phyloP scores from a whole-genome alignment of 805 yeast genomes.

The Yamadazyma scolyti region DNA sequence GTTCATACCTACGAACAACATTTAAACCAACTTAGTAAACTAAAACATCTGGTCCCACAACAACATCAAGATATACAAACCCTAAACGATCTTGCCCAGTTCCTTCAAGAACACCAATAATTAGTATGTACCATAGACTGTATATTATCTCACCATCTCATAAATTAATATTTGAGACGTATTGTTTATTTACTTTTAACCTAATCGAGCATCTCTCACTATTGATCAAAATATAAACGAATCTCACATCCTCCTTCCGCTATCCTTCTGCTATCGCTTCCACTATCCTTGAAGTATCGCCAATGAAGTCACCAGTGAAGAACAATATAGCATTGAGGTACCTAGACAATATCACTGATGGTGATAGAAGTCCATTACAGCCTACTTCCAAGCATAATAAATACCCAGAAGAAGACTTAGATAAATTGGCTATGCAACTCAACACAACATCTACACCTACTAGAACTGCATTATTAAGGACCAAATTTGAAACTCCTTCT shows the following conservation, averaged over 20 bases:
- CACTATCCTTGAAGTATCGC: no score
- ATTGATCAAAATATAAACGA: no score
- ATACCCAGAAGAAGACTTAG: slow-evolving; percentile 30
- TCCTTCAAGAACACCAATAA: no score
- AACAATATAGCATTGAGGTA: slow-evolving; percentile 32
- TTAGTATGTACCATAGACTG: no score
- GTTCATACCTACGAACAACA: slow-evolving; percentile 23
- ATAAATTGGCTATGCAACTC: slow-evolving; percentile 35
- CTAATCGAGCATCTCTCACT: no score
- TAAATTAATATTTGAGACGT: no score
- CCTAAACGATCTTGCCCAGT: slow-evolving; percentile 25
- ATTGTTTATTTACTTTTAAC: no score
- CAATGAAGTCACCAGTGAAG: slow-evolving; percentile 7
- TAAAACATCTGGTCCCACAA: slow-evolving; percentile 35
- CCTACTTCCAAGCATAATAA: slow-evolving; percentile 25
- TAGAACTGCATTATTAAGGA: slow-evolving; percentile 24
- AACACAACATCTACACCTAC: slow-evolving; percentile 20
- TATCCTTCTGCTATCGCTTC: not conserved
- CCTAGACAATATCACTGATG: slow-evolving; percentile 28
- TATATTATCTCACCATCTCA: no score
- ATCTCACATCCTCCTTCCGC: not conserved
- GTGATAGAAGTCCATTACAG: slow-evolving; percentile 22
- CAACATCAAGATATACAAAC: slow-evolving; percentile 31
- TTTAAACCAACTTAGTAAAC: slow-evolving; percentile 24
- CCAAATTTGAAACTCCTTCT: slow-evolving; percentile 37